These are phyloP conservation scores for Saturnispora bothae DNA, from an alignment of 805 yeast species.

Conservation along the genomic window DNA sequence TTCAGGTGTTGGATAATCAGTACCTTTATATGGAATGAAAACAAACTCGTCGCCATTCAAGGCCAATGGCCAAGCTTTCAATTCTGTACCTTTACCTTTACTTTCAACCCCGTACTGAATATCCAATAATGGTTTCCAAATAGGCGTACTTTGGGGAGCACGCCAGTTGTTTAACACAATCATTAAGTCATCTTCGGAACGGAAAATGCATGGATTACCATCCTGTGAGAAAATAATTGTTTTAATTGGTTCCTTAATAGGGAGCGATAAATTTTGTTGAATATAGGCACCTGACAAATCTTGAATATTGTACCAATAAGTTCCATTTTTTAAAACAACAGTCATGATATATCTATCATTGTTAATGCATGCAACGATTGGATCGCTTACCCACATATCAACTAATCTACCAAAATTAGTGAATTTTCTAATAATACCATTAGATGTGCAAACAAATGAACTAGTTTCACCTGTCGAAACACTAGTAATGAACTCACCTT, in stretches of 20 bases:
- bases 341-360: slow-evolving; percentile 45
- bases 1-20: slow-evolving; percentile 70
- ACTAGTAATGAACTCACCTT: slow-evolving; percentile 50
- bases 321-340: slow-evolving; percentile 23
- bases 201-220: slow-evolving; percentile 87
- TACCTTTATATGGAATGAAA: slow-evolving; percentile 67
- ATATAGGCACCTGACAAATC: slow-evolving; percentile 29
- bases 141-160: slow-evolving; percentile 44
- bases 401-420: slow-evolving; percentile 66
- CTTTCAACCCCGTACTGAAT: slow-evolving; percentile 40
- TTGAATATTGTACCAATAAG: slow-evolving; percentile 22
- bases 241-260: slow-evolving; percentile 31
- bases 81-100: slow-evolving; percentile 45
- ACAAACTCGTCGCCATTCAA: slow-evolving; percentile 56
- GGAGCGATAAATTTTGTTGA: slow-evolving; percentile 37
- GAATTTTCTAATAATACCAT: slow-evolving; percentile 65
- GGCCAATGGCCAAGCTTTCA: slow-evolving; percentile 85
- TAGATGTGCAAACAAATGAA: slow-evolving; percentile 60
- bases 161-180: slow-evolving; percentile 73
- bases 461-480: slow-evolving; percentile 55
- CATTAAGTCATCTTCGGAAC: slow-evolving; percentile 67
- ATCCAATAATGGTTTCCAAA: slow-evolving; percentile 82
- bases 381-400: slow-evolving; percentile 56
- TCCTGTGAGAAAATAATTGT: slow-evolving; percentile 77
- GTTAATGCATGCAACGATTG: slow-evolving; percentile 65